A percentile compares a stretch with the other conserved stretches of the same genome.
Conservation (phyloP, 2,329 filamentous ascomycete genomes). For the Lasiodiplodia gonubiensis region DNA sequence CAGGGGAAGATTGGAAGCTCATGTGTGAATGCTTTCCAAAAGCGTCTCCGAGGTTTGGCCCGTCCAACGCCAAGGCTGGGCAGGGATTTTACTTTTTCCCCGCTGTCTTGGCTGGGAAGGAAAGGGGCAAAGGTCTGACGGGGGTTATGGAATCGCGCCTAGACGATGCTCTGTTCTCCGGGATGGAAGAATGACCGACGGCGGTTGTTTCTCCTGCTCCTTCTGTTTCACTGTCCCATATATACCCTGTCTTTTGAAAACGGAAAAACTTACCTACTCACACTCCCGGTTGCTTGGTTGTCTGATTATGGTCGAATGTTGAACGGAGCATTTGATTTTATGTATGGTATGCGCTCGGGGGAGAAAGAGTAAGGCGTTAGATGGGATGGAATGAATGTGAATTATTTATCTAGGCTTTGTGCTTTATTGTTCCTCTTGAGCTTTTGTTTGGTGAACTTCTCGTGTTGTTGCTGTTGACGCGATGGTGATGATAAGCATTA, state of each 20-base stretch:
- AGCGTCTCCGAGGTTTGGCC: no score
- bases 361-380: background rate
- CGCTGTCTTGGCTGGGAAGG: background rate
- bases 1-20: background rate
- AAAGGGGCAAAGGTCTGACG: background rate
- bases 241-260: background rate
- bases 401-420: no score
- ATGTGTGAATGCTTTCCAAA: background rate
- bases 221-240: background rate
- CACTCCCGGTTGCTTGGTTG: background rate
- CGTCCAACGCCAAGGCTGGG: conserved; percentile 3
- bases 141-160: background rate
- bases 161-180: background rate
- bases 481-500: no score
- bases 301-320: background rate
- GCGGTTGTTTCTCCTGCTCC: background rate
- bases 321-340: no score
- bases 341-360: no score
- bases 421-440: no score
- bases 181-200: background rate
- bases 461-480: no score
- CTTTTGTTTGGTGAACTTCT: no score
- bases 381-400: no score
- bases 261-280: background rate
- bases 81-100: background rate